phyloP scores from a whole-genome alignment of 345 rosid genomes.

The Eucalyptus tenuipes region DNA sequence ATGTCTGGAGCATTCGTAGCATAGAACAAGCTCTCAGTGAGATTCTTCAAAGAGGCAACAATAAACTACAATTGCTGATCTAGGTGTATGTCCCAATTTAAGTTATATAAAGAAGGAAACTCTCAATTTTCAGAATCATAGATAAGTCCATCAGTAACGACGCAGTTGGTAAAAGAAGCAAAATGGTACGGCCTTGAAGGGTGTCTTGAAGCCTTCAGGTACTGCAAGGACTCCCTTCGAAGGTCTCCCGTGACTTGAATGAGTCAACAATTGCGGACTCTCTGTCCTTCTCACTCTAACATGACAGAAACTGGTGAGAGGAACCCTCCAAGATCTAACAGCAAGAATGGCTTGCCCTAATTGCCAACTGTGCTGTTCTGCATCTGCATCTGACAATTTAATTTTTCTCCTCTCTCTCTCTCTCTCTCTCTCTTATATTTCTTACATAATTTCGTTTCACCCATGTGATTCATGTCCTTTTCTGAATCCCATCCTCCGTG shows the following conservation, averaged over 20 bases:
- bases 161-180: neutral
- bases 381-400: neutral
- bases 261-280: slow-evolving; percentile 24
- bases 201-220: neutral
- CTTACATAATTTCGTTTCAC: neutral
- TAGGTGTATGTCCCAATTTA: neutral
- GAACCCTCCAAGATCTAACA: slow-evolving; percentile 5
- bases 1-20: neutral
- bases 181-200: neutral
- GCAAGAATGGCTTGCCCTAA: neutral
- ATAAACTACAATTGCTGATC: neutral
- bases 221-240: neutral
- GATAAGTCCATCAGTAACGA: neutral
- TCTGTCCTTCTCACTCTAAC: neutral
- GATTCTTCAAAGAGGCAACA: neutral
- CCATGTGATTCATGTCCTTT: neutral
- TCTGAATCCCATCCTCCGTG: neutral
- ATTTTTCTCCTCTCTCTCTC: neutral
- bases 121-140: neutral
- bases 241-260: neutral
- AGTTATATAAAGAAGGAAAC: neutral
- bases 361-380: neutral
- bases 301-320: neutral
- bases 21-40: neutral
- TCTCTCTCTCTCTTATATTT: neutral